Base-by-base conservation (phyloP, 768 basidiomycete species). In the Asterophora lycoperdoides region DNA sequence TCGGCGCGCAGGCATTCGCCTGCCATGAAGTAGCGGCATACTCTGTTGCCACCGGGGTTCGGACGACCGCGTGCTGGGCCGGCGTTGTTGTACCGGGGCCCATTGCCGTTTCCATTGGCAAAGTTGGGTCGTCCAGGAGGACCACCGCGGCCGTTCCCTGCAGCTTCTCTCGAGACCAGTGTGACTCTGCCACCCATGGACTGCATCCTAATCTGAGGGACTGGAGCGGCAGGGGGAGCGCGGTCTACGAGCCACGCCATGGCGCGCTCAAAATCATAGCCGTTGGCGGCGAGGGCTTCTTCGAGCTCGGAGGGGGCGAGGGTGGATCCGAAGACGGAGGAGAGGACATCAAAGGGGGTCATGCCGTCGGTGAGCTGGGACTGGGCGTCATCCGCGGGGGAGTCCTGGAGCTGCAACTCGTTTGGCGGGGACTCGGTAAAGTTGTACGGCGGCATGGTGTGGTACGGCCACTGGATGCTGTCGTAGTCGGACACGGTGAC, bases 301-400 rank as follows among this genome's bases (percentile, higher is more conserved):
- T 98, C 95, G 6, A 99, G 75, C 62, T 97, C 93, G 3, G 86
- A 86, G 2, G 92, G 85, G 0, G 93, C 85, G 8, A 99, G 76
- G 2, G 91, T 83, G 2, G 91, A 86, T 13, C 89, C 92, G 63
- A 99, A 99, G 33, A 99, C 90, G 36, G 90, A 93, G 62, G 80
- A 83, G 15, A 99, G 84, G 36, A 97, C 93, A 59, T 99, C 96
- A 59, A 99, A 87, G 1, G 96, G 96, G 1, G 95, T 95, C 92
- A 99, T 95, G 37, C 93, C 93, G 62, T 90, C 88, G 0, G 86
- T 88, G 43, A 91, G 77, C 67, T 80, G 72, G 29, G 53, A 43
- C 29, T 54, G 53, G 4, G 79, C 78, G 11, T 55, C 54, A 79
- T 80, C 79, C 48, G 18, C 17, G n/a, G n/a, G n/a, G n/a, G n/a